Evolutionary conservation across 2,329 filamentous ascomycete species (phyloP), one percentile per base, ranked within the genome.

Genomic region (Arthrobotrys sphaeroides): DNA sequence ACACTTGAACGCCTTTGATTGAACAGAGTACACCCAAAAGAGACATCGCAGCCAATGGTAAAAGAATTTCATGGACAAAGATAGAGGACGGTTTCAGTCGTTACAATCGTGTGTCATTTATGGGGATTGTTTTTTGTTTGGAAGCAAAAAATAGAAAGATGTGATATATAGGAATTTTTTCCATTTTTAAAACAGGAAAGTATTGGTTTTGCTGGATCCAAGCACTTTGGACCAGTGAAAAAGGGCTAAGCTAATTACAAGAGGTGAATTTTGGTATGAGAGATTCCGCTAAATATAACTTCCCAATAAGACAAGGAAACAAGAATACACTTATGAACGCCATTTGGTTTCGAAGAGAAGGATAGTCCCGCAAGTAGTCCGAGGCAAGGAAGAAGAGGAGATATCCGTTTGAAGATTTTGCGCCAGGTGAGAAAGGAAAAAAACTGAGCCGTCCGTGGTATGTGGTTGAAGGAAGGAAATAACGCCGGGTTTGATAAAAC

Each of bases 181-280:
- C 51, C 28, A 33, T 55, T 61, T 67, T 74, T 75, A 57, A 75
- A 69, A 75, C 64, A 69, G 49, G 31, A 75, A 60, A 18, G n/a
- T 62, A 49, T 70, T 68, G 59, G 47, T 55, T 65, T 69, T 26
- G 57, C 64, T 51, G 64, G 49, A 67, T 59, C 72, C 72, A 75
- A 75, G 72, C 72, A 75, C 72, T 75, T 75, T 68, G 72, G 70
- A 33, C 72, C 72, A 75, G 72, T 75, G 24, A 61, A 74, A 38
- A 62, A 53, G 20, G n/a, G 51, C 31, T 55, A 55, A 62, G 26
- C 64, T 75, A 75, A 75, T 75, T 75, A 75, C 72, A 75, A 75
- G 72, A 75, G 61, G 36, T 22, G 53, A 10, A 43, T 74, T 73
- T 67, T 45, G 61, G 10, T 55, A 31, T 9, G 16, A 20, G 69